Conservation (phyloP, 345 rosid species). For the Cochlearia excelsa region DNA sequence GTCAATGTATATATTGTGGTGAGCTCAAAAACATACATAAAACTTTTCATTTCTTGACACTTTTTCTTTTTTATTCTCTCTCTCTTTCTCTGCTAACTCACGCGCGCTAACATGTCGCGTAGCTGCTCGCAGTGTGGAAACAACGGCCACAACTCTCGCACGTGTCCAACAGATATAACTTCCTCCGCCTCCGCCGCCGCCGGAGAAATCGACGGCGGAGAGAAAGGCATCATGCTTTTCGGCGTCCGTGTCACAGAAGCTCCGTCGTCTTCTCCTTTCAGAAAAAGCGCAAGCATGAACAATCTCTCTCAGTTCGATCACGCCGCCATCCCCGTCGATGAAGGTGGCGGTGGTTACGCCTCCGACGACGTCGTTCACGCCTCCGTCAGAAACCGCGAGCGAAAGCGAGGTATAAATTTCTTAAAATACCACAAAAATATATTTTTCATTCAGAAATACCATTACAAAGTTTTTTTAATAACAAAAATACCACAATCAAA, state of each 20-base stretch:
- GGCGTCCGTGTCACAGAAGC: constrained; percentile 63
- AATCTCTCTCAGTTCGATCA: constrained; percentile 65
- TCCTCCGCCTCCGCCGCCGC: too few relatives aligned
- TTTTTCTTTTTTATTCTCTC: neutral
- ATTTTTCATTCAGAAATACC: too few relatives aligned
- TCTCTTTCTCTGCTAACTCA: constrained; percentile 11
- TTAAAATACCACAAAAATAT: too few relatives aligned
- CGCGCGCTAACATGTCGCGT: constrained; percentile 42
- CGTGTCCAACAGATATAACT: constrained; percentile 37
- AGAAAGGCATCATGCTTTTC: constrained; percentile 63
- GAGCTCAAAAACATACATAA: neutral
- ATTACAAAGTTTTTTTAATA: too few relatives aligned
- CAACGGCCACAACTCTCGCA: constrained; percentile 66
- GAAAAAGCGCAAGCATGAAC: constrained; percentile 68
- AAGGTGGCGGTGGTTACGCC: constrained; percentile 61
- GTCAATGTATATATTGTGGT: neutral
- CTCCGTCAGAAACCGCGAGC: constrained; percentile 58
- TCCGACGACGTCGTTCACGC: constrained; percentile 77
- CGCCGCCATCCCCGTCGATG: constrained; percentile 35
- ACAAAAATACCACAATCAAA: too few relatives aligned
- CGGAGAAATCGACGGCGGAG: neutral
- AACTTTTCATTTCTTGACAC: neutral
- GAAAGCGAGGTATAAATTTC: constrained; percentile 51
- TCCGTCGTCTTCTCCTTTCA: constrained; percentile 44
- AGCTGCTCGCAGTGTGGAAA: constrained; percentile 69